phyloP scores from a whole-genome alignment of 352 stramenopile genomes.

The Pythium biforme region DNA sequence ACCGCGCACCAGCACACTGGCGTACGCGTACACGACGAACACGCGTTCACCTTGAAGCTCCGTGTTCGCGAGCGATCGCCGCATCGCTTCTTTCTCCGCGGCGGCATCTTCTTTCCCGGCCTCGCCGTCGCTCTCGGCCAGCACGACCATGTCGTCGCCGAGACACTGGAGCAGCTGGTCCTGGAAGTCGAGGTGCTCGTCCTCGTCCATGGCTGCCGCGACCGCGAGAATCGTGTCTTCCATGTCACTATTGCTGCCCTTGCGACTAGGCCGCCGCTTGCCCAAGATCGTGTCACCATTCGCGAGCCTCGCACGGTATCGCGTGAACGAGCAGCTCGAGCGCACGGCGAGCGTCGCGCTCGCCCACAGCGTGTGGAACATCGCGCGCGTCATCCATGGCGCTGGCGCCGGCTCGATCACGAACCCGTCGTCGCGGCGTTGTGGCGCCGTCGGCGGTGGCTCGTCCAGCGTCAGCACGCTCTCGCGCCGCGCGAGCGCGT shows the following conservation, averaged over 20 bases:
- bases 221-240: constrained; percentile 25
- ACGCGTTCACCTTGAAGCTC: constrained; percentile 25
- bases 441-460: constrained; percentile 26
- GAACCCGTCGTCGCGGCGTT: not conserved
- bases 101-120: not conserved
- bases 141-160: constrained; percentile 58
- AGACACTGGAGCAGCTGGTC: constrained; percentile 49
- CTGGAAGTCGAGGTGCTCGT: constrained; percentile 39
- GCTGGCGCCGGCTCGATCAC: constrained; percentile 16
- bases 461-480: constrained; percentile 65
- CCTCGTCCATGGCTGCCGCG: constrained; percentile 25
- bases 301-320: constrained; percentile 20
- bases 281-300: constrained; percentile 23
- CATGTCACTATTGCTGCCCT: constrained; percentile 7
- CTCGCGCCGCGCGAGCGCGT: constrained; percentile 40
- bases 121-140: constrained; percentile 28
- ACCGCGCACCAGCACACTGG: constrained; percentile 30
- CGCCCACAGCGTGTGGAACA: constrained; percentile 67
- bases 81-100: constrained; percentile 12
- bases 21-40: constrained; percentile 61
- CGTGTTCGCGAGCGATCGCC: constrained; percentile 20
- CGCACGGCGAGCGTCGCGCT: constrained; percentile 51
- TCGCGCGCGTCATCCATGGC: constrained; percentile 63
- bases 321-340: constrained; percentile 63
- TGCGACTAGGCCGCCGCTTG: constrained; percentile 3